These are phyloP conservation scores for Magnolia officinalis DNA, from an alignment of 164 flowering plant genomes.

Conservation along the genomic window DNA sequence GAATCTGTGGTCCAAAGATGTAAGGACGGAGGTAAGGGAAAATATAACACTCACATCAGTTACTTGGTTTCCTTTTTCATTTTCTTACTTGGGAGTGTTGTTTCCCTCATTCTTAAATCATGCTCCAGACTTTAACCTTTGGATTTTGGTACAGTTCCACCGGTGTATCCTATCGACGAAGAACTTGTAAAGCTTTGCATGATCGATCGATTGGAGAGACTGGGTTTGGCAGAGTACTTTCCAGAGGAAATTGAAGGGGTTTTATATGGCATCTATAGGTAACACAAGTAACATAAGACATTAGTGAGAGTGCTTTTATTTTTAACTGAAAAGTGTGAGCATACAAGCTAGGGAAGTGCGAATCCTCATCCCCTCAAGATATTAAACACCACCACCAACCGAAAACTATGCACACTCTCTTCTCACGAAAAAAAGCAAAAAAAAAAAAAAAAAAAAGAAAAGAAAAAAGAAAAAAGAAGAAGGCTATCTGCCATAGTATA, in stretches of 20 bases:
- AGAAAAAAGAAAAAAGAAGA: no score
- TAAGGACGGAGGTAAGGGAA: constrained; percentile 26
- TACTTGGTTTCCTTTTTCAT: background rate
- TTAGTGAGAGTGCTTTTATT: background rate
- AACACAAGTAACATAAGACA: background rate
- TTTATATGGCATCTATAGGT: constrained; percentile 28
- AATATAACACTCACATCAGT: background rate
- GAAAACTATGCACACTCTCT: no score
- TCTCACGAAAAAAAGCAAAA: no score
- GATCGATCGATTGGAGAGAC: constrained; percentile 27
- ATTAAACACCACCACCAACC: no score
- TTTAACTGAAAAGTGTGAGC: background rate
- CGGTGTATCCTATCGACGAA: constrained; percentile 27
- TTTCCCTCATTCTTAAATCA: background rate
- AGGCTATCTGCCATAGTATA: no score
- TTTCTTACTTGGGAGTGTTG: background rate
- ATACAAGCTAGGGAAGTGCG: no score
- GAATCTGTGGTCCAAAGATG: constrained; percentile 30
- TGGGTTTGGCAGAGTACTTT: constrained; percentile 28
- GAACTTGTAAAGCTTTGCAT: constrained; percentile 26
- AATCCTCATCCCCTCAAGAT: no score
- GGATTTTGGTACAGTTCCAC: constrained; percentile 24
- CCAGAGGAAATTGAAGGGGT: constrained; percentile 21
- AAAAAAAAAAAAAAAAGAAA: no score
- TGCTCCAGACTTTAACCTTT: background rate